A percentile compares a stretch with the other conserved stretches of the same genome.
These are phyloP conservation scores for Articulospora tetracladia DNA, from an alignment of 495 filamentous ascomycete species.

Conservation along the genomic window DNA sequence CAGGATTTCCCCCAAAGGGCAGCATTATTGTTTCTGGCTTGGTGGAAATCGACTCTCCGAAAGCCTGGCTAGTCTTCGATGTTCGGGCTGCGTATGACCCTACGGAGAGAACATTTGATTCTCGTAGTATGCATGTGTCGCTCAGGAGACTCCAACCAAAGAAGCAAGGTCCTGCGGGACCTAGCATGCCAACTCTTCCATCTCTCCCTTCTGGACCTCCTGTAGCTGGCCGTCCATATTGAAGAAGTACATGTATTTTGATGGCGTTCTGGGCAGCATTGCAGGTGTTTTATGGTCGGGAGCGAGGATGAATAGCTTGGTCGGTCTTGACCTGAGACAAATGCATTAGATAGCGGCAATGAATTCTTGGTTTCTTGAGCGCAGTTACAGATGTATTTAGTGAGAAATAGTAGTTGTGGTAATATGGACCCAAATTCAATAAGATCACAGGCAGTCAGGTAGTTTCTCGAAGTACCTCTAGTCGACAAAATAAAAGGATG, in stretches of 20 bases:
- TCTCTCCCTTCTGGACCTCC: not conserved
- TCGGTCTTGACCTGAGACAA: not conserved
- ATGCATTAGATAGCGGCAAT: too few relatives aligned
- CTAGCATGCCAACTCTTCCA: not conserved
- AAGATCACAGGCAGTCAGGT: too few relatives aligned
- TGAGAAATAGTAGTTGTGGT: too few relatives aligned
- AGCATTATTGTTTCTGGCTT: slow-evolving; percentile 60
- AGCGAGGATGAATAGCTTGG: slow-evolving; percentile 1
- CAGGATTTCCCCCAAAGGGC: slow-evolving; percentile 53
- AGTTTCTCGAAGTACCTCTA: too few relatives aligned
- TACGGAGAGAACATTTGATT: slow-evolving; percentile 24
- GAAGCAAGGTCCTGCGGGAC: slow-evolving; percentile 18
- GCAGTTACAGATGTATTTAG: too few relatives aligned
- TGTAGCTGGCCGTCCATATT: not conserved
- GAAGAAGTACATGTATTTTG: not conserved
- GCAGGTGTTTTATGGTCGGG: slow-evolving; percentile 7
- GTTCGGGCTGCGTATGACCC: slow-evolving; percentile 60
- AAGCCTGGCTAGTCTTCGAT: slow-evolving; percentile 53
- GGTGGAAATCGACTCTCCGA: slow-evolving; percentile 58
- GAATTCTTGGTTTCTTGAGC: too few relatives aligned
- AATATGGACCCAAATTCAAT: too few relatives aligned
- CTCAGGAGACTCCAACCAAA: slow-evolving; percentile 19
- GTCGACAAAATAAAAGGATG: too few relatives aligned
- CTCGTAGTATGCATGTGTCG: slow-evolving; percentile 10
- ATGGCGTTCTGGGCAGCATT: slow-evolving; percentile 2